Percentiles rank a stretch among this genome's conserved stretches.
Evolutionary conservation across 495 filamentous ascomycete genomes (phyloP).

Genomic region (Penicillium silybi): DNA sequence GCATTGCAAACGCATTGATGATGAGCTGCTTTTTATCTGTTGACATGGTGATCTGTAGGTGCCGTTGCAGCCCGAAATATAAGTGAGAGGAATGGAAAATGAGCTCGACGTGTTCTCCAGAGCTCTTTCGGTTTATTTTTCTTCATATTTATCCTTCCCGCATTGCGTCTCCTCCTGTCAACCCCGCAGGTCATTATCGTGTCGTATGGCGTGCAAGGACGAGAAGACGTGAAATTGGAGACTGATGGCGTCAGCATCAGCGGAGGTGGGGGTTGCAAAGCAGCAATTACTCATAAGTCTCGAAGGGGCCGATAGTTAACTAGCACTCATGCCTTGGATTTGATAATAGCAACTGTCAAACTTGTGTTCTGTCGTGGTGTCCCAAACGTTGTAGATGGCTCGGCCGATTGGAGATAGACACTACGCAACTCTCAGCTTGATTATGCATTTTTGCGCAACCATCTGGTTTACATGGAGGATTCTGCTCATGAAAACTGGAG

Average conservation of each 20-base stretch:
- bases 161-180: conserved; percentile 3
- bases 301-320: neutral
- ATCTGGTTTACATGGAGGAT: too few species aligned
- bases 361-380: neutral
- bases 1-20: conserved; percentile 56
- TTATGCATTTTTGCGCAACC: too few species aligned
- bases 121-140: neutral
- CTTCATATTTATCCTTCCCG: conserved; percentile 6
- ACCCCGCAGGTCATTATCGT: conserved; percentile 11
- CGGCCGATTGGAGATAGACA: neutral
- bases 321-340: neutral
- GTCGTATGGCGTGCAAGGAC: conserved; percentile 12
- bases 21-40: conserved; percentile 46
- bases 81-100: neutral
- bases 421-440: too few species aligned
- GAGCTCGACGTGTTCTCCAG: neutral
- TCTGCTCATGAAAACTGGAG: too few species aligned
- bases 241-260: conserved; percentile 27
- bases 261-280: neutral
- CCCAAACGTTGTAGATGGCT: neutral
- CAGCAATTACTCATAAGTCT: neutral
- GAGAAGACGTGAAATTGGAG: conserved; percentile 29
- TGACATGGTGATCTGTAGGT: conserved; percentile 1
- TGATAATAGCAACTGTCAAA: neutral
- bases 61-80: neutral